phyloP scores from a whole-genome alignment of 2,329 filamentous ascomycete species.

The Fusarium multiceps region DNA sequence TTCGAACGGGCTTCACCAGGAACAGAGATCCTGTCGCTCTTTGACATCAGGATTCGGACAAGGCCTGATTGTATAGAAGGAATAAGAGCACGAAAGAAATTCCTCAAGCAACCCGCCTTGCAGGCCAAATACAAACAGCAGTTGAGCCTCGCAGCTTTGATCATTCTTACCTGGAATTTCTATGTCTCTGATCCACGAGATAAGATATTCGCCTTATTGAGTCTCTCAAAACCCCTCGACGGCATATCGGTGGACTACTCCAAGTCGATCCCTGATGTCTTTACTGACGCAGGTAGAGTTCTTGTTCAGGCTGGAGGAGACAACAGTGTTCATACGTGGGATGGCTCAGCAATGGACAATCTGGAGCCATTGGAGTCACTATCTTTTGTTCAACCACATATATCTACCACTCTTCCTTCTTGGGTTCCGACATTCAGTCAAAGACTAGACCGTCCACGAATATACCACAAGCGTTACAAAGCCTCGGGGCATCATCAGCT shows the following conservation, averaged over 20 bases:
- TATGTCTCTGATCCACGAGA: background rate
- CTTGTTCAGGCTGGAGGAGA: background rate
- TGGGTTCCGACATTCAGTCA: background rate
- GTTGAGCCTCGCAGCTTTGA: background rate
- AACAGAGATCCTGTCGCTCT: background rate
- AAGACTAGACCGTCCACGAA: background rate
- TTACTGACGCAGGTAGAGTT: background rate
- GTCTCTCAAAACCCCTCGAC: background rate
- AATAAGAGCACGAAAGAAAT: background rate
- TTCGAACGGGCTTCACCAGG: background rate
- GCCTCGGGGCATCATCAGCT: background rate
- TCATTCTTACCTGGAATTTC: background rate
- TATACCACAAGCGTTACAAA: background rate
- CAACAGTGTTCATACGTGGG: background rate
- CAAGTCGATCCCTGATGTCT: background rate
- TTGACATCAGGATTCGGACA: background rate
- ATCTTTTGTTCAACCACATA: background rate
- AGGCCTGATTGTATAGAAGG: background rate
- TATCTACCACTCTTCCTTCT: background rate
- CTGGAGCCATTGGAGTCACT: background rate
- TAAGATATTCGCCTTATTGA: background rate
- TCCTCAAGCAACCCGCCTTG: background rate
- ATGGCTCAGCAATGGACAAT: background rate
- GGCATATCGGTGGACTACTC: background rate
- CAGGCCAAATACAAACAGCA: background rate